Conservation (phyloP, 2,329 filamentous ascomycete species). For the Aspergillus luchuensis region DNA sequence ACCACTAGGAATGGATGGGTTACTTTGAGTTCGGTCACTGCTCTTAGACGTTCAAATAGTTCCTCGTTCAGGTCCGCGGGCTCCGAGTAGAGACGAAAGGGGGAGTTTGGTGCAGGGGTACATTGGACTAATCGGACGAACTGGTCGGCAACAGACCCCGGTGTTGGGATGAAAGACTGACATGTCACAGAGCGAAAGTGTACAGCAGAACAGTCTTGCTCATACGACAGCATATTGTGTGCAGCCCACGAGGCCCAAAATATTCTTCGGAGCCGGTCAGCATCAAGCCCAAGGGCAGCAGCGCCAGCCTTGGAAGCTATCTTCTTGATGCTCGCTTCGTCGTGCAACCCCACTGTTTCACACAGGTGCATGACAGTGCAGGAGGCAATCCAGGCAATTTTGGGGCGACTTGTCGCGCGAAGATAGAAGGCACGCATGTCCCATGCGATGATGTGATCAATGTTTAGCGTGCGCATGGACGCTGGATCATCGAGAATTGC, state of each 20-base stretch:
- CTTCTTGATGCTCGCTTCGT: conserved; percentile 32
- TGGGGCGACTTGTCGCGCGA: conserved; percentile 34
- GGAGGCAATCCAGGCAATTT: conserved; percentile 36
- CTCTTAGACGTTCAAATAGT: conserved; percentile 28
- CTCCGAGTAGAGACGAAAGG: conserved; percentile 23
- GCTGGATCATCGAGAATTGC: conserved; percentile 34
- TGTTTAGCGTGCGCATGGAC: conserved; percentile 28
- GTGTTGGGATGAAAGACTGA: conserved; percentile 22
- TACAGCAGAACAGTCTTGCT: conserved; percentile 35
- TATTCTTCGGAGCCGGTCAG: conserved; percentile 34
- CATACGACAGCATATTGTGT: conserved; percentile 36
- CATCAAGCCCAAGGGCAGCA: conserved; percentile 30
- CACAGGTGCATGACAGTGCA: conserved; percentile 36
- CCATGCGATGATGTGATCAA: conserved; percentile 36
- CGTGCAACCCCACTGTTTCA: conserved; percentile 30
- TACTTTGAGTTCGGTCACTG: conserved; percentile 16
- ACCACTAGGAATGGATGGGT: conserved; percentile 32
- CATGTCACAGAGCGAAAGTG: conserved; percentile 27
- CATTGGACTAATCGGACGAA: conserved; percentile 32
- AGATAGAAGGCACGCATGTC: conserved; percentile 33
- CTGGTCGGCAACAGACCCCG: conserved; percentile 30
- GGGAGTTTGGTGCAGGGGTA: conserved; percentile 30
- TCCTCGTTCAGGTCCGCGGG: conserved; percentile 22
- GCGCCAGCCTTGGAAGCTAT: conserved; percentile 29
- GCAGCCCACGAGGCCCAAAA: conserved; percentile 39